phyloP scores from a whole-genome alignment of 73 alveolate genomes.

The Paramecium sexaurelia region DNA sequence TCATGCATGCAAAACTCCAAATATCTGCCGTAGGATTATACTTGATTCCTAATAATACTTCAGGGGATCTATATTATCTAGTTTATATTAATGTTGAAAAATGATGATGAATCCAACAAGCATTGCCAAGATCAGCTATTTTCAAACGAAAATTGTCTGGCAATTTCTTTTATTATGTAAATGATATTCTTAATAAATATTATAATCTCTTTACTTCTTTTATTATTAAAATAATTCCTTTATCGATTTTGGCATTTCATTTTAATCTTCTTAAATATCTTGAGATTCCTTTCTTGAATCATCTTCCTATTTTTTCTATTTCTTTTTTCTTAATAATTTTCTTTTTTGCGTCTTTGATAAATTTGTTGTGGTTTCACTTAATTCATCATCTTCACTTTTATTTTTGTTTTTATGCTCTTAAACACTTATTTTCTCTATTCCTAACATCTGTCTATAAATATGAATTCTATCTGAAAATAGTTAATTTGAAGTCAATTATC shows the following conservation, averaged over 20 bases:
- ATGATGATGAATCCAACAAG: slow-evolving; percentile 95
- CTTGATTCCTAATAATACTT: slow-evolving; percentile 85
- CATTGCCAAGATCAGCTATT: slow-evolving; percentile 96
- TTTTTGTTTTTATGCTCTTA: not conserved
- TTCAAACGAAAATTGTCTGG: slow-evolving; percentile 80
- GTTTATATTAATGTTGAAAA: slow-evolving; percentile 93
- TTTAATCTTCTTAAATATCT: not conserved
- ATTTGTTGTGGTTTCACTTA: slow-evolving; percentile 6
- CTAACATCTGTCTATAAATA: slow-evolving; percentile 47
- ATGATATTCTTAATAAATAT: slow-evolving; percentile 56
- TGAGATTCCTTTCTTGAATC: slow-evolving; percentile 45
- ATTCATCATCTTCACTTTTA: slow-evolving; percentile 1
- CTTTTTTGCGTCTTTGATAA: slow-evolving; percentile 54
- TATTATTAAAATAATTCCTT: slow-evolving; percentile 45
- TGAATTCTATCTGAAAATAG: slow-evolving; percentile 58
- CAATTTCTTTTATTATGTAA: slow-evolving; percentile 22
- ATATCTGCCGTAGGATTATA: slow-evolving; percentile 93
- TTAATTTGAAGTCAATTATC: slow-evolving; percentile 63
- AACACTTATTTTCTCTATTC: not conserved
- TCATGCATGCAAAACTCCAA: slow-evolving; percentile 97
- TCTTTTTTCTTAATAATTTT: slow-evolving; percentile 55
- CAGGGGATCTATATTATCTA: slow-evolving; percentile 77
- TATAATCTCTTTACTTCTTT: not conserved
- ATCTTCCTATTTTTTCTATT: slow-evolving; percentile 26
- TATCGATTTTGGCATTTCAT: slow-evolving; percentile 16